A percentile compares a stretch with the other conserved stretches of the same genome.
Evolutionary conservation across 1,139 yeast genomes (phyloP).

Genomic region (Suhomyces wounanorum): DNA sequence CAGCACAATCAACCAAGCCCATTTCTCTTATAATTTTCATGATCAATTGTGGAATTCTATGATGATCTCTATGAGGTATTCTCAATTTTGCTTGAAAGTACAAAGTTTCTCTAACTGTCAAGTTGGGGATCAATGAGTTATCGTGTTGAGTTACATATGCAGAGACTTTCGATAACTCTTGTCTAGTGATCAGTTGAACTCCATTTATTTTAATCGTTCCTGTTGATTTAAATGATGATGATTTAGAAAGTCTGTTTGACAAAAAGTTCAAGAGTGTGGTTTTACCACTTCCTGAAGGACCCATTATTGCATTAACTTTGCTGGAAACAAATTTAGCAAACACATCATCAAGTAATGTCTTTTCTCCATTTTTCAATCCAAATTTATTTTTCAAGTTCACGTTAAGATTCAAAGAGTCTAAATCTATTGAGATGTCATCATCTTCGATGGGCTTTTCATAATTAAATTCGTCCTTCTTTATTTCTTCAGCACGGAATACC

Average conservation of each 20-base stretch:
- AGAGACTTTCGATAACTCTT: constrained; percentile 20
- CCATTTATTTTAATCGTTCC: constrained; percentile 21
- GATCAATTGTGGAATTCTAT: constrained; percentile 20
- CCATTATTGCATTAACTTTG: constrained; percentile 29
- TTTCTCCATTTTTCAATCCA: constrained; percentile 5
- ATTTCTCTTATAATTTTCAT: constrained; percentile 21
- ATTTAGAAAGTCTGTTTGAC: constrained; percentile 20
- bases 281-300: constrained; percentile 32
- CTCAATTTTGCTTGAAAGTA: constrained; percentile 28
- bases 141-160: constrained; percentile 30
- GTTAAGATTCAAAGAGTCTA: constrained; percentile 24
- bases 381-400: constrained; percentile 15
- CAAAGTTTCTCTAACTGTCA: constrained; percentile 29
- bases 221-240: constrained; percentile 14
- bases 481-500: background rate
- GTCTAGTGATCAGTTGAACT: constrained; percentile 16
- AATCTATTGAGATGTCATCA: constrained; percentile 17
- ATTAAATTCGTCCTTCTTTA: background rate
- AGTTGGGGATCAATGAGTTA: constrained; percentile 24
- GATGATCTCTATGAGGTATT: constrained; percentile 21
- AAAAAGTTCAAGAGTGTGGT: constrained; percentile 26
- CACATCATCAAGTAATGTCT: constrained; percentile 20
- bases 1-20: constrained; percentile 29
- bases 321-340: constrained; percentile 21
- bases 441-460: background rate